Conservation (phyloP, 805 yeast genomes). For the Starmerella stigmatis region DNA sequence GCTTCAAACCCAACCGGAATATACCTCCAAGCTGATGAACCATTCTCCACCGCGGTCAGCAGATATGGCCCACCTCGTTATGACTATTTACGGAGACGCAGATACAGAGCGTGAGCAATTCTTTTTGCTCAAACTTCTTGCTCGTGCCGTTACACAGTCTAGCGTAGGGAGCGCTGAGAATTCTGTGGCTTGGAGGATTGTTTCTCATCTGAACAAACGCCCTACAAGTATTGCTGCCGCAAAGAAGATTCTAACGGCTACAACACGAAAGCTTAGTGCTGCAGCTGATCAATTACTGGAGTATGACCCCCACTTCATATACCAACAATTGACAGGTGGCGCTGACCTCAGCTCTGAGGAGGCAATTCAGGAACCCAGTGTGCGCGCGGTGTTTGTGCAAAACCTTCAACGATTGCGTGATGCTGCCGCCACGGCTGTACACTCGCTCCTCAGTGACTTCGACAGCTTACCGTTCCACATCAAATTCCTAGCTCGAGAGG, state of each 20-base stretch:
- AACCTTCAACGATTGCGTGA: conserved; percentile 72
- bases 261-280: conserved; percentile 28
- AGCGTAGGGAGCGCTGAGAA: conserved; percentile 18
- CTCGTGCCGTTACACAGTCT: conserved; percentile 22
- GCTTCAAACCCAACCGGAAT: conserved; percentile 71
- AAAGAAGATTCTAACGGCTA: conserved; percentile 32
- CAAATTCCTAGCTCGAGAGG: conserved; percentile 43
- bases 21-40: conserved; percentile 46
- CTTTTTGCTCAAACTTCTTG: conserved; percentile 50
- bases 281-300: conserved; percentile 50
- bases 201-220: conserved; percentile 14
- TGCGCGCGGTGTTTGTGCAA: conserved; percentile 55
- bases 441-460: conserved; percentile 39
- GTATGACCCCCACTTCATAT: conserved; percentile 55
- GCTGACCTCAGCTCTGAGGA: conserved; percentile 42
- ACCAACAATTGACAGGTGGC: conserved; percentile 26
- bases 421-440: conserved; percentile 49
- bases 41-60: conserved; percentile 13
- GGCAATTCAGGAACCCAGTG: conserved; percentile 73
- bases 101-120: conserved; percentile 58
- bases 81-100: conserved; percentile 31
- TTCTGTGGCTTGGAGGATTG: conserved; percentile 18
- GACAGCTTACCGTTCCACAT: conserved; percentile 45
- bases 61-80: conserved; percentile 26
- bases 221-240: conserved; percentile 22